Conservation (phyloP, 1,284 basidiomycete genomes). For the Singerocomus inundabilis region DNA sequence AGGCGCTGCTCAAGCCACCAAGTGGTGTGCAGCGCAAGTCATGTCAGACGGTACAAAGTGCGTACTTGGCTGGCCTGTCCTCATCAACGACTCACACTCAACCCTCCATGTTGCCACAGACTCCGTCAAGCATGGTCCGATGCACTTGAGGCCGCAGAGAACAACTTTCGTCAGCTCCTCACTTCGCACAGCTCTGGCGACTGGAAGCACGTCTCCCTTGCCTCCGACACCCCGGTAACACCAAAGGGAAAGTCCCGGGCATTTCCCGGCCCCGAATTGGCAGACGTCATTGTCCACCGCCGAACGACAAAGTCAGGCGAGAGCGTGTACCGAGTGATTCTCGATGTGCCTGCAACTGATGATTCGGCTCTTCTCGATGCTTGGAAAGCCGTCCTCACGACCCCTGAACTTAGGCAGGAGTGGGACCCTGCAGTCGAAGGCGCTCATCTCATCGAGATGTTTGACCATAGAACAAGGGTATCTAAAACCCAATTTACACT, state of each 20-base stretch:
- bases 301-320: constrained; percentile 65
- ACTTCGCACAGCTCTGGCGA: constrained; percentile 59
- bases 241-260: constrained; percentile 62
- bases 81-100: background rate
- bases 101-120: constrained; percentile 36
- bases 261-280: constrained; percentile 52
- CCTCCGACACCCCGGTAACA: constrained; percentile 42
- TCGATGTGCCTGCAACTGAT: constrained; percentile 72
- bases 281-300: constrained; percentile 70
- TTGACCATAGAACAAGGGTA: constrained; percentile 84
- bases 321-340: constrained; percentile 76
- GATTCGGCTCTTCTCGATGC: constrained; percentile 68
- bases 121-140: constrained; percentile 73
- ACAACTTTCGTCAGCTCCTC: constrained; percentile 66
- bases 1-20: too few relatives aligned
- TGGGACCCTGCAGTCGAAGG: constrained; percentile 95
- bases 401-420: constrained; percentile 81
- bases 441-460: constrained; percentile 79
- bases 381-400: constrained; percentile 81
- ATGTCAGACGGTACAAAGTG: constrained; percentile 37
- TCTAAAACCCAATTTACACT: constrained; percentile 87
- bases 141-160: constrained; percentile 68
- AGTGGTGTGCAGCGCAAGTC: constrained; percentile 1
- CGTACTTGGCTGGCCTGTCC: constrained; percentile 1
- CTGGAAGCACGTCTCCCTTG: constrained; percentile 67